Base-by-base conservation (phyloP, 352 stramenopile genomes). In the Globisporangium middletonii region DNA sequence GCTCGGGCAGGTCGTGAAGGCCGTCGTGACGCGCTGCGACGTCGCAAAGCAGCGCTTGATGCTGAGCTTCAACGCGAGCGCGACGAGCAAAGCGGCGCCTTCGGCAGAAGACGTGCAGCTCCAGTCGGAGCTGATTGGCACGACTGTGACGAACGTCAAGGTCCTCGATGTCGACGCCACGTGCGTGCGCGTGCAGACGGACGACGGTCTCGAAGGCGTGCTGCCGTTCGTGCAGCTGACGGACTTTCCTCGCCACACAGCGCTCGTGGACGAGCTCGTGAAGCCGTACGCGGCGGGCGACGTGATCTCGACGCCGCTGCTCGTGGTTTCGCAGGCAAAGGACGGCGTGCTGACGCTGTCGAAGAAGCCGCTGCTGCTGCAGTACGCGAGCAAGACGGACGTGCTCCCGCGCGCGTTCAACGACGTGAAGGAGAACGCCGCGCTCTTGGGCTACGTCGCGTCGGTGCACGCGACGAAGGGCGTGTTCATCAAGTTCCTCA, bases 401-500 rank as follows among this genome's bases (percentile, higher is more conserved):
- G 65, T 83, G 50, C 48, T 94, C 33, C 83, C 83, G 2, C 71
- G 73, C n/a, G 68, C 59, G 9, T 86, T 94, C 43, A 62, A 68
- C 16, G 68, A 91, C 12, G 73, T 95, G 1, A 69, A 77, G 57
- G 75, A 88, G 27, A 75, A 75, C 15, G 62, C 76, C 33, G 57
- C 87, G 19, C 51, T 96, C 12, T 69, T 94, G 43, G 86, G 86
- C 4, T 90, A 88, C 49, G 83, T 96, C 44, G 79, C 83, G 19
- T 90, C 84, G 3, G 77, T 96, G 47, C 79, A 87, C 44, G 71
- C 69, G 8, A 79, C 71, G 4, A 87, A 86, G 53, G 83, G 86
- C 12, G 85, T 96, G 30, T 96, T 96, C 53, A 79, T 96, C 23
- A 88, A 87, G 53, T 94, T 96, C 55, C 66, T 96, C 42, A 93